Evolutionary conservation across 345 rosid species (phyloP), one percentile per base, ranked within the genome.

Genomic region (Garcia nutans): DNA sequence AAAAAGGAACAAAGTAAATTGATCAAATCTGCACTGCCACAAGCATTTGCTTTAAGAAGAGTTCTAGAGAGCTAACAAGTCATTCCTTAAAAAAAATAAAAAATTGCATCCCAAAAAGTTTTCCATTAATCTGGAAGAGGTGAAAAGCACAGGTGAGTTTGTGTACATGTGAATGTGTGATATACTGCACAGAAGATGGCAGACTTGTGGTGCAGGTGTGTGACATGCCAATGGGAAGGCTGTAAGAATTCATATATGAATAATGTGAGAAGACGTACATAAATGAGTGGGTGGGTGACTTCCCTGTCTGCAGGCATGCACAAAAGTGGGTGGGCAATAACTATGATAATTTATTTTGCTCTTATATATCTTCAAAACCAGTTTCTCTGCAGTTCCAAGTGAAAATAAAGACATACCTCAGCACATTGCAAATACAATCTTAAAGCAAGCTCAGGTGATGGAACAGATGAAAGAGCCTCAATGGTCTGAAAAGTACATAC

Each of bases 351-450:
- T 42, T 6, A 3, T n/a, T 71, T 13, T 17, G 1, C 33, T 13
- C 47, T 71, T 71, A 13, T 0, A 3, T 2, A 26, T 20, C 47
- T 71, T 56, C 68, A 13, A 7, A 47, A 61, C 47, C 3, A 72
- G 24, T 58, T 58, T 68, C 28, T 73, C 47, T 62, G 69, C 42
- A 28, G 19, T 33, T 26, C 68, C 45, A 71, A 63, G 55, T 63
- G 33, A 26, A 77, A 47, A 64, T 19, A 37, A 54, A 28, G 37
- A 31, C 71, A 65, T 86, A 96, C 99, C 99, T 96, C 97, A 69
- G 99, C 99, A 85, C 99, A 93, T 84, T 90, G 93, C 87, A 96
- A 84, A 86, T 89, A 93, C 81, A 96, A 78, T 75, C 89, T 83
- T 81, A 96, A 87, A 26, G 98, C 93, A 82, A 96, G 81, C 70